A percentile compares a stretch with the other conserved stretches of the same genome.
phyloP scores from a whole-genome alignment of 1,139 yeast species.

The Debaryomyces psychrophilus region DNA sequence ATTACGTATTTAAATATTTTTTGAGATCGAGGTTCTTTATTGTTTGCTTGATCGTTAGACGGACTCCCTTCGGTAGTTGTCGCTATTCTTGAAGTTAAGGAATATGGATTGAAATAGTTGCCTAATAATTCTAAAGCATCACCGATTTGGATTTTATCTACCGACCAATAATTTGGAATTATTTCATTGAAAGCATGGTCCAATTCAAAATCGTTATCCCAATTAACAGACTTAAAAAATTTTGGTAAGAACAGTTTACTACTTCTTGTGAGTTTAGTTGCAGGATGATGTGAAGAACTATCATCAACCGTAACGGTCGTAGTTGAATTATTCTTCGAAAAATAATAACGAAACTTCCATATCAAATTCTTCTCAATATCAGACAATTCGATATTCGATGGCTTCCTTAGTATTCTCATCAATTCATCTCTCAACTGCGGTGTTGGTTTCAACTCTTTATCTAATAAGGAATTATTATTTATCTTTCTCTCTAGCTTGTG shows the following conservation, averaged over 20 bases:
- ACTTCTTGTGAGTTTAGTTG: constrained; percentile 16
- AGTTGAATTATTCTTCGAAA: constrained; percentile 59
- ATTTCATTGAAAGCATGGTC: constrained; percentile 70
- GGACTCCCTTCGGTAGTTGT: constrained; percentile 1
- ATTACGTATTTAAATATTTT: constrained; percentile 40
- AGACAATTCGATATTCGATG: constrained; percentile 80
- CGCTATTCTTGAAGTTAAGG: constrained; percentile 27
- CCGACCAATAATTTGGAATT: constrained; percentile 49
- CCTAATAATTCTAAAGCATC: constrained; percentile 91
- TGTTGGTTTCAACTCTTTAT: constrained; percentile 86
- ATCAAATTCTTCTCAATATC: constrained; percentile 85
- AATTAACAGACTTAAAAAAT: constrained; percentile 81
- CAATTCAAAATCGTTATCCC: constrained; percentile 84
- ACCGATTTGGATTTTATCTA: constrained; percentile 81
- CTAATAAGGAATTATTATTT: constrained; percentile 74
- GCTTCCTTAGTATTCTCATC: constrained; percentile 66
- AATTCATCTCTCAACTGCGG: constrained; percentile 80
- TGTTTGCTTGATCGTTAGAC: constrained; percentile 18
- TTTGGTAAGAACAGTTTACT: constrained; percentile 70
- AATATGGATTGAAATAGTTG: constrained; percentile 58
- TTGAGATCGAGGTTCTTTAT: constrained; percentile 35
- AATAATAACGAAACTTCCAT: constrained; percentile 90
- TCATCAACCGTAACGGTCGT: constrained; percentile 22
- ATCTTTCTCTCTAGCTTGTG: constrained; percentile 78
- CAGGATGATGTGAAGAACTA: constrained; percentile 14